Conservation (phyloP, 2,329 filamentous ascomycete genomes). For the Fragosphaeria purpurea region DNA sequence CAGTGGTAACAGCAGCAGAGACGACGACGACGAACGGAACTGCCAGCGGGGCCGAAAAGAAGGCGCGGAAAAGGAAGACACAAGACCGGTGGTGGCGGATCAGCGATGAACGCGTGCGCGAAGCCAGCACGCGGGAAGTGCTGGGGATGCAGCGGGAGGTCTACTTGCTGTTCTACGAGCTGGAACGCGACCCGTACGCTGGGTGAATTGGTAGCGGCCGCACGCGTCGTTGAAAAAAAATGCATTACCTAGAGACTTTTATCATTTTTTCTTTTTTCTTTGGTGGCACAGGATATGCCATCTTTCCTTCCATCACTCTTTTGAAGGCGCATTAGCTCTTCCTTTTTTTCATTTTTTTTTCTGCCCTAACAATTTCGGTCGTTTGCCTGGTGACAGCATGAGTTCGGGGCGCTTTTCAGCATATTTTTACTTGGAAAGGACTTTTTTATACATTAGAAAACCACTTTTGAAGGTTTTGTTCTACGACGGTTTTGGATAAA, state of each 20-base stretch:
- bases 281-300: background rate
- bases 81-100: conserved; percentile 93
- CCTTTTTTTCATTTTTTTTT: background rate
- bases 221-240: too few relatives aligned
- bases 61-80: conserved; percentile 32
- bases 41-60: background rate
- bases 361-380: too few relatives aligned
- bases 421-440: too few relatives aligned
- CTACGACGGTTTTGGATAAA: too few relatives aligned
- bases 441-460: too few relatives aligned
- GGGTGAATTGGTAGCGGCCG: background rate
- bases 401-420: background rate
- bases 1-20: too few relatives aligned
- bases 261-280: background rate
- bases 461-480: too few relatives aligned
- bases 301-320: too few relatives aligned
- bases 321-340: too few relatives aligned
- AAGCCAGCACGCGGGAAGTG: conserved; percentile 86
- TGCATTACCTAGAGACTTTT: too few relatives aligned
- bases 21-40: background rate
- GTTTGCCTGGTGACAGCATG: background rate
- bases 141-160: conserved; percentile 91
- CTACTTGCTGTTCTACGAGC: conserved; percentile 91
- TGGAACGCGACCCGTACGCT: conserved; percentile 39
- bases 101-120: conserved; percentile 92